Evolutionary conservation across 371 early-diverging fungal genomes (phyloP), one percentile per base, ranked within the genome.

Genomic region (Apophysomyces sp.): DNA sequence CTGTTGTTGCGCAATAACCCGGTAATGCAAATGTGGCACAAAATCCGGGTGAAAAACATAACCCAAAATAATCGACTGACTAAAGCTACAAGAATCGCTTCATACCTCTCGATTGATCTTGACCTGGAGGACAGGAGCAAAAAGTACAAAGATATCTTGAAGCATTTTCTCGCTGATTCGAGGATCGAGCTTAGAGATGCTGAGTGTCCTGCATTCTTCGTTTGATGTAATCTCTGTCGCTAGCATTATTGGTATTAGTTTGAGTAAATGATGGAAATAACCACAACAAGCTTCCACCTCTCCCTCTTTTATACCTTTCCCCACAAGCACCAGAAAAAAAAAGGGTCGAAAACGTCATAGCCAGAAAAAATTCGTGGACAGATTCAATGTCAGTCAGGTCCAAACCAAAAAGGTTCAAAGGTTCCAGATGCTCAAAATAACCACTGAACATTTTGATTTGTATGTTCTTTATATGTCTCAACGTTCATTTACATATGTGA

Each of bases 111-210:
- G 79, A 59, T 91, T 85, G 58, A 92, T 88, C 74, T 90, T 92
- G 57, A 89, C 85, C 32, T 65, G 73, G 44, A 77, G 69, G 12
- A 91, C 87, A 36, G 73, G 78, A 55, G 89, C 86, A 11, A 79
- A 71, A 0, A 80, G 52, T 7, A 79, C 60, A 68, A 92, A 92
- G 40, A 91, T 75, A 54, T 89, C 86, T 29, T 71, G 72, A 53
- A 92, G 79, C 60, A 81, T 67, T 9, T 67, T 66, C 59, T 91
- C 91, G 34, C 85, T 88, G 53, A 89, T 86, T 29, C 81, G 78
- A 37, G 85, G 85, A 75, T 92, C 91, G 55, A 92, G 77, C 66
- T 90, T 92, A 30, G 91, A 91, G n/a, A 90, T 89, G 58, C 91
- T 91, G n/a, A 89, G 76, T 31, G 80, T 83, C 72, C 74, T 83